Conservation (phyloP, 2,329 filamentous ascomycete species). For the Penicillium vulpinum region DNA sequence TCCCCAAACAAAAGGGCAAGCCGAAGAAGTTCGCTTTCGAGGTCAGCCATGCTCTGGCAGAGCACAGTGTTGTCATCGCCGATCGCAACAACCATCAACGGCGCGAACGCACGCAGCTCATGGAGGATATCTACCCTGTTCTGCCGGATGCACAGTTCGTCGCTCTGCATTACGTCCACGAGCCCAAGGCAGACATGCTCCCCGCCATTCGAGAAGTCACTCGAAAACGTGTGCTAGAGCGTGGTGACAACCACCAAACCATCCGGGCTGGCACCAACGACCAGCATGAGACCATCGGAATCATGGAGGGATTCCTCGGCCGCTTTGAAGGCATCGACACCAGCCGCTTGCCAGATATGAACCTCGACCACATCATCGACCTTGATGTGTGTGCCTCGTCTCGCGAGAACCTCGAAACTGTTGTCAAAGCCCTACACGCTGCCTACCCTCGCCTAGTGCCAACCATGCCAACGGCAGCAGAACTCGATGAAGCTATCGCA, state of each 20-base stretch:
- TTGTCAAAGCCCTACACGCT: slow-evolving; percentile 70
- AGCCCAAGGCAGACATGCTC: slow-evolving; percentile 60
- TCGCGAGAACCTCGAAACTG: slow-evolving; percentile 78
- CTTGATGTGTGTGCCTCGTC: slow-evolving; percentile 77
- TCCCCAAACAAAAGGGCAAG: slow-evolving; percentile 71
- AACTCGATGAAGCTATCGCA: slow-evolving; percentile 77
- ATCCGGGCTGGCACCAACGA: slow-evolving; percentile 81
- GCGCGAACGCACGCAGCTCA: slow-evolving; percentile 83
- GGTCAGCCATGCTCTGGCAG: slow-evolving; percentile 64
- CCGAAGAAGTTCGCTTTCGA: slow-evolving; percentile 74
- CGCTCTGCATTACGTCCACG: slow-evolving; percentile 84
- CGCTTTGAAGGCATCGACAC: slow-evolving; percentile 78
- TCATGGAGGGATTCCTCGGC: slow-evolving; percentile 92
- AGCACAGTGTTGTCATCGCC: slow-evolving; percentile 74
- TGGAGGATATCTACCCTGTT: slow-evolving; percentile 69
- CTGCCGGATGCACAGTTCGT: slow-evolving; percentile 70
- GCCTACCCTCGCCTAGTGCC: slow-evolving; percentile 71
- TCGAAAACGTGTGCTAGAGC: slow-evolving; percentile 72
- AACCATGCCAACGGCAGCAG: slow-evolving; percentile 67
- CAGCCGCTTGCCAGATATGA: slow-evolving; percentile 68
- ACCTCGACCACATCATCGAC: slow-evolving; percentile 82
- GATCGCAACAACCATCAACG: slow-evolving; percentile 93
- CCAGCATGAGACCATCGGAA: slow-evolving; percentile 71
- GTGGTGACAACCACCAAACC: slow-evolving; percentile 96
- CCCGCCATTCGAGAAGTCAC: slow-evolving; percentile 73